phyloP scores from a whole-genome alignment of 2,329 filamentous ascomycete species.

The Aspergillus tamarii region DNA sequence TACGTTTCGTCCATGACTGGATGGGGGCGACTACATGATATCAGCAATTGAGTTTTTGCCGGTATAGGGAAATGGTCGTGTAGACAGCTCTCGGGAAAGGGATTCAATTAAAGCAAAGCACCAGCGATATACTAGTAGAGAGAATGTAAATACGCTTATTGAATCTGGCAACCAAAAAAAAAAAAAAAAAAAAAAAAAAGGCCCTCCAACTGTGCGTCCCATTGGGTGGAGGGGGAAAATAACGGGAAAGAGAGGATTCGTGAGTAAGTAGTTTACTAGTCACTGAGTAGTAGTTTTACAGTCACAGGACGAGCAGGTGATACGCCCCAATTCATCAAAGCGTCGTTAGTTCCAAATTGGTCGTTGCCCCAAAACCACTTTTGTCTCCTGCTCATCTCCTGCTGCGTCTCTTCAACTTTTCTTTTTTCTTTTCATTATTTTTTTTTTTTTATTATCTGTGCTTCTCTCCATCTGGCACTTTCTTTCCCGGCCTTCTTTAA shows the following conservation, averaged over 20 bases:
- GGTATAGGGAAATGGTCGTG: background rate
- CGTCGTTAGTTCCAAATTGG: slow-evolving; percentile 15
- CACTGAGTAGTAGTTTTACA: background rate
- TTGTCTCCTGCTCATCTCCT: slow-evolving; percentile 4
- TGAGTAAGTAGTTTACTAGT: background rate
- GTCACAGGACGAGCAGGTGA: slow-evolving; percentile 11
- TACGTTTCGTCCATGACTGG: background rate
- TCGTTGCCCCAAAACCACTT: slow-evolving; percentile 3
- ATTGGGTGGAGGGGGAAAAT: background rate
- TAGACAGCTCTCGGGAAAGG: background rate
- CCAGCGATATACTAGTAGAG: background rate
- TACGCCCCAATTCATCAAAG: slow-evolving; percentile 19
- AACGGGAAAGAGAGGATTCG: background rate
- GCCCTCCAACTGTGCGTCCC: background rate
- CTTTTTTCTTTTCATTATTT: slow-evolving; percentile 3
- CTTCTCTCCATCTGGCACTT: slow-evolving; percentile 10
- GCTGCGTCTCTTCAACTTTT: background rate
- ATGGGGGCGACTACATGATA: background rate
- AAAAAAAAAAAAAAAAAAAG: no score
- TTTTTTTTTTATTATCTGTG: slow-evolving; percentile 5
- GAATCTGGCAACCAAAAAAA: background rate
- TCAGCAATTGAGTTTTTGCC: background rate
- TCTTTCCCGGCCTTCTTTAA: slow-evolving; percentile 13
- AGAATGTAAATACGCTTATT: background rate
- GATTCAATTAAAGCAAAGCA: background rate